Percentiles rank a stretch among this genome's conserved stretches.
phyloP scores from a whole-genome alignment of 345 rosid genomes.

The Camelina laxa region DNA sequence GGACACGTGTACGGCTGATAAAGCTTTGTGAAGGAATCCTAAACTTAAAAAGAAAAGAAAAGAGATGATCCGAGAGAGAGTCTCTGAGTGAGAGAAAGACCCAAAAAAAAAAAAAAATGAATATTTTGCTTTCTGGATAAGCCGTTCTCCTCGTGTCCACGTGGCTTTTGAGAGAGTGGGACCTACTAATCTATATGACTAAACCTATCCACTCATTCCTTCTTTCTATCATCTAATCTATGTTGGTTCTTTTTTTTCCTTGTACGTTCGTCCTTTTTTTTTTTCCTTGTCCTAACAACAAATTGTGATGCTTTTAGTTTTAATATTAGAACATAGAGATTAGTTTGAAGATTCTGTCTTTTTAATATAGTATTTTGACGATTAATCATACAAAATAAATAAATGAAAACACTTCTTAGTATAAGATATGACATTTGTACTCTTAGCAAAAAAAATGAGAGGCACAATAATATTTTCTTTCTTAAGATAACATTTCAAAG shows the following conservation, averaged over 20 bases:
- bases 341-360: too few relatives aligned
- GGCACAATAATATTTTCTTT: not conserved
- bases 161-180: slow-evolving; percentile 29
- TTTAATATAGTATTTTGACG: too few relatives aligned
- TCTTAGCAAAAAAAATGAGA: not conserved
- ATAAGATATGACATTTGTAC: not conserved
- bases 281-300: too few relatives aligned
- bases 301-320: not conserved
- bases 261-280: not conserved
- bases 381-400: not conserved
- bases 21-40: slow-evolving; percentile 17
- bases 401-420: not conserved
- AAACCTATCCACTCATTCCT: slow-evolving; percentile 38
- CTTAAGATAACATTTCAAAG: too few relatives aligned
- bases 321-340: too few relatives aligned
- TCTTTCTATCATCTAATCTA: slow-evolving; percentile 8
- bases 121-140: slow-evolving; percentile 28
- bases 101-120: not conserved
- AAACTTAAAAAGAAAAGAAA: not conserved
- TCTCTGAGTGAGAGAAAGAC: too few relatives aligned
- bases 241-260: slow-evolving; percentile 6
- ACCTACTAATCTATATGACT: slow-evolving; percentile 39
- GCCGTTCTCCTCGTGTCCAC: slow-evolving; percentile 38
- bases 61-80: slow-evolving; percentile 4
- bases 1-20: slow-evolving; percentile 37